Evolutionary conservation across 257 asterid genomes (phyloP).

Genomic region (Solanum peruvianum): DNA sequence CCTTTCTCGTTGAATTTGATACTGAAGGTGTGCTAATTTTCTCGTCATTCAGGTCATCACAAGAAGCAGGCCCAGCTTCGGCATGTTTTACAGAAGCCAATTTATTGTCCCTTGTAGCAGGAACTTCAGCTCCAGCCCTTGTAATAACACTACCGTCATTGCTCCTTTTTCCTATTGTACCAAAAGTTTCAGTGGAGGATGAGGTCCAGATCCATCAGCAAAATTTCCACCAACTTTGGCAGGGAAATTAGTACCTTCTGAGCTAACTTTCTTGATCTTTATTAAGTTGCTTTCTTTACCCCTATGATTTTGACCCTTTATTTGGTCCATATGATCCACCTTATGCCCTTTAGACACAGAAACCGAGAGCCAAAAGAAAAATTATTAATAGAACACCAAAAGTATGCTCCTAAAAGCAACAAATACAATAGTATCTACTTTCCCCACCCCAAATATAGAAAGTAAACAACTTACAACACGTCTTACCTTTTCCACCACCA

Average conservation of each 20-base stretch:
- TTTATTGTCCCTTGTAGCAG: slow-evolving; percentile 31
- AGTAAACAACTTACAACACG: background rate
- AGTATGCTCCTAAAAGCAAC: background rate
- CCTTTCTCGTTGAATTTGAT: slow-evolving; percentile 28
- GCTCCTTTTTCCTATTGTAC: slow-evolving; percentile 37
- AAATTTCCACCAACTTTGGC: slow-evolving; percentile 22
- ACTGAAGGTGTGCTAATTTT: slow-evolving; percentile 16
- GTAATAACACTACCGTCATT: slow-evolving; percentile 26
- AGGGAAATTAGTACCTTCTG: slow-evolving; percentile 10
- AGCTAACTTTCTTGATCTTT: slow-evolving; percentile 22
- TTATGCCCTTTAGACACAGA: slow-evolving; percentile 13
- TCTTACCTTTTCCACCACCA: slow-evolving; percentile 18
- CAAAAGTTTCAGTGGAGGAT: slow-evolving; percentile 28
- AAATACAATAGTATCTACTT: background rate
- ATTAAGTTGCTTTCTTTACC: slow-evolving; percentile 26
- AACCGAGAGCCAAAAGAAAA: background rate
- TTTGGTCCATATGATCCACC: slow-evolving; percentile 19
- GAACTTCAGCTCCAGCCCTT: slow-evolving; percentile 26
- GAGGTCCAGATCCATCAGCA: slow-evolving; percentile 27
- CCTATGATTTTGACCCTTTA: slow-evolving; percentile 31
- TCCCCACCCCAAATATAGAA: background rate
- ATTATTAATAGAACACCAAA: background rate
- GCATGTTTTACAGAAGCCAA: slow-evolving; percentile 11
- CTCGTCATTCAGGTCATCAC: slow-evolving; percentile 35
- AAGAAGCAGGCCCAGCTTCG: slow-evolving; percentile 23